Conservation (phyloP, 495 filamentous ascomycete species). For the Xylaria sp. region DNA sequence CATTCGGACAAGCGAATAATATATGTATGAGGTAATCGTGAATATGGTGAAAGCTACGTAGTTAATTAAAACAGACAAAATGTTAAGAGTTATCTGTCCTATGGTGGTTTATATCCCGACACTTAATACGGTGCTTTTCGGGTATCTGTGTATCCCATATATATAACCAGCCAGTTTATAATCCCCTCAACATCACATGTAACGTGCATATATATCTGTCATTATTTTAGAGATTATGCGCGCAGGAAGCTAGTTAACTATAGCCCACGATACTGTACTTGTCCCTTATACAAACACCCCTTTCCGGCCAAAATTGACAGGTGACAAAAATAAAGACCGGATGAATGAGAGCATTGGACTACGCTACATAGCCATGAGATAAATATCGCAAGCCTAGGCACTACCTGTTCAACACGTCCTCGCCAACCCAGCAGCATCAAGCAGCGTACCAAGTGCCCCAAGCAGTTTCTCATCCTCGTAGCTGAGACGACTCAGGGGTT, state of each 20-base stretch:
- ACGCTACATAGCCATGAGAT: neutral
- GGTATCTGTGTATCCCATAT: neutral
- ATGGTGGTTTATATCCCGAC: neutral
- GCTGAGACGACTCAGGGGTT: slow-evolving; percentile 23
- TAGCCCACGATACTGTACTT: neutral
- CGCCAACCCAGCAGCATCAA: slow-evolving; percentile 44
- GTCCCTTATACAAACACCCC: neutral
- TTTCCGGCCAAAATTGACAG: too few relatives aligned
- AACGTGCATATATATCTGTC: too few relatives aligned
- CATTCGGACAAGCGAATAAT: neutral
- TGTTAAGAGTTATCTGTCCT: neutral
- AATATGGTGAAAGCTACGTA: neutral
- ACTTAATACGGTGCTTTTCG: neutral
- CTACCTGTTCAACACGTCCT: slow-evolving; percentile 1
- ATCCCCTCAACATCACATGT: neutral
- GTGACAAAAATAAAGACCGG: neutral
- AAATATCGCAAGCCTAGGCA: neutral
- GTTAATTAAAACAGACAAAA: neutral
- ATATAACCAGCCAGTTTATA: neutral
- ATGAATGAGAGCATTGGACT: neutral
- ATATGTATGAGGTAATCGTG: too few relatives aligned
- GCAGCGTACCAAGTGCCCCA: slow-evolving; percentile 42
- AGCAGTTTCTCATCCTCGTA: slow-evolving; percentile 53
- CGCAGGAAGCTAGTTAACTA: neutral
- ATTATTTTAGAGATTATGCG: neutral